phyloP scores from a whole-genome alignment of 1,284 basidiomycete species.

The Leccinum griseonigrum region DNA sequence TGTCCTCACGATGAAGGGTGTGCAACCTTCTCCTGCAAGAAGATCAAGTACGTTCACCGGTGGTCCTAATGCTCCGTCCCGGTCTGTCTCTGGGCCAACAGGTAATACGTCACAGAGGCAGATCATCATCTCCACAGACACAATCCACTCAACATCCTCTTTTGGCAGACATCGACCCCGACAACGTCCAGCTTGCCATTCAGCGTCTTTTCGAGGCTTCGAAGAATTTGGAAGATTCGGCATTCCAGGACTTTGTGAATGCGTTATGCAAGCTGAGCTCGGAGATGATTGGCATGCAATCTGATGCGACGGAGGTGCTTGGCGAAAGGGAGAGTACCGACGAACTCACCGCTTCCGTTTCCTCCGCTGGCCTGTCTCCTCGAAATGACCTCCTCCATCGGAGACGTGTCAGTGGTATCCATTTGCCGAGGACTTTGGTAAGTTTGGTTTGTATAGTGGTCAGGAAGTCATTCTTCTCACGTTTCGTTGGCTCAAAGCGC shows the following conservation, averaged over 20 bases:
- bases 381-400: conserved; percentile 51
- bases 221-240: conserved; percentile 77
- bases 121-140: conserved; percentile 12
- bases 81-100: conserved; percentile 37
- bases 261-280: conserved; percentile 84
- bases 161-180: conserved; percentile 72
- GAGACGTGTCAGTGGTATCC: conserved; percentile 81
- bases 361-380: conserved; percentile 39
- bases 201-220: conserved; percentile 83
- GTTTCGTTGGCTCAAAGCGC: conserved; percentile 42
- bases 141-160: conserved; percentile 49
- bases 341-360: conserved; percentile 34
- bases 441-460: conserved; percentile 25
- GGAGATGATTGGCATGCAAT: conserved; percentile 88
- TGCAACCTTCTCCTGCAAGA: conserved; percentile 26
- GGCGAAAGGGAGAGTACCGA: conserved; percentile 41
- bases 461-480: neutral
- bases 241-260: conserved; percentile 80
- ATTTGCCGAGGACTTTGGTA: conserved; percentile 74
- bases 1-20: conserved; percentile 67
- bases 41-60: conserved; percentile 39
- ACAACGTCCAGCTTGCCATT: conserved; percentile 69
- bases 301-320: conserved; percentile 37
- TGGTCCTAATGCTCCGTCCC: conserved; percentile 31
- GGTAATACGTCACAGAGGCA: conserved; percentile 21